A percentile compares a stretch with the other conserved stretches of the same genome.
These are phyloP conservation scores for Cystofilobasidium macerans DNA, from an alignment of 768 basidiomycete species.

Conservation along the genomic window DNA sequence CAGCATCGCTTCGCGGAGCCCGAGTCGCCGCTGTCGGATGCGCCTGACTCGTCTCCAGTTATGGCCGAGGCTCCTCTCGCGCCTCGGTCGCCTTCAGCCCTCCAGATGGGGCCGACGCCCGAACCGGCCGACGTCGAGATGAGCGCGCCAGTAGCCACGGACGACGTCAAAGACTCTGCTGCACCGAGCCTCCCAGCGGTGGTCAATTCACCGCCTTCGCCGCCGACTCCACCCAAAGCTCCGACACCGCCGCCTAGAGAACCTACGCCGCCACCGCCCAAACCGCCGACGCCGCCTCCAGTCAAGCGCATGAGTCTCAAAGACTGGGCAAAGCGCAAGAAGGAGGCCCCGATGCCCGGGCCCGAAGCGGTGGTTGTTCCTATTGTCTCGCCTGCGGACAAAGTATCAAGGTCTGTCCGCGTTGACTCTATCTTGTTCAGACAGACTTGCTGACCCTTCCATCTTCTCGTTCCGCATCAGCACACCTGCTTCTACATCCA, in stretches of 20 bases:
- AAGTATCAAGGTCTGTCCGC: too few species aligned
- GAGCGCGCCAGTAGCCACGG: too few species aligned
- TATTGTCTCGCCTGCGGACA: background rate
- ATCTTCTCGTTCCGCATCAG: background rate
- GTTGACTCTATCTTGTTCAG: too few species aligned
- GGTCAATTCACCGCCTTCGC: background rate
- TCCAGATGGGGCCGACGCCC: background rate
- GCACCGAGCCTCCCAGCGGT: too few species aligned
- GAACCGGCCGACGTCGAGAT: background rate
- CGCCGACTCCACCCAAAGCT: background rate
- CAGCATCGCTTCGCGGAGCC: background rate
- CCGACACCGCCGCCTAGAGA: background rate
- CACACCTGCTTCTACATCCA: background rate
- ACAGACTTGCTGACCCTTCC: background rate
- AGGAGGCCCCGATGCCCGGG: background rate
- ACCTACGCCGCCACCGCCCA: constrained; percentile 12
- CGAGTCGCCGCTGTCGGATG: background rate
- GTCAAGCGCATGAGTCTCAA: constrained; percentile 23
- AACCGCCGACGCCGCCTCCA: constrained; percentile 16
- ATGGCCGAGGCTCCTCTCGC: background rate
- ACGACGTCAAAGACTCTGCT: too few species aligned
- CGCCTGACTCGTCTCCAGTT: background rate
- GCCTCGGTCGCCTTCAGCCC: background rate
- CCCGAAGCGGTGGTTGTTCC: background rate
- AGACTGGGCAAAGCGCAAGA: constrained; percentile 25